Evolutionary conservation across 2,329 filamentous ascomycete genomes (phyloP).

Genomic region (Epichloe brachyelytri): DNA sequence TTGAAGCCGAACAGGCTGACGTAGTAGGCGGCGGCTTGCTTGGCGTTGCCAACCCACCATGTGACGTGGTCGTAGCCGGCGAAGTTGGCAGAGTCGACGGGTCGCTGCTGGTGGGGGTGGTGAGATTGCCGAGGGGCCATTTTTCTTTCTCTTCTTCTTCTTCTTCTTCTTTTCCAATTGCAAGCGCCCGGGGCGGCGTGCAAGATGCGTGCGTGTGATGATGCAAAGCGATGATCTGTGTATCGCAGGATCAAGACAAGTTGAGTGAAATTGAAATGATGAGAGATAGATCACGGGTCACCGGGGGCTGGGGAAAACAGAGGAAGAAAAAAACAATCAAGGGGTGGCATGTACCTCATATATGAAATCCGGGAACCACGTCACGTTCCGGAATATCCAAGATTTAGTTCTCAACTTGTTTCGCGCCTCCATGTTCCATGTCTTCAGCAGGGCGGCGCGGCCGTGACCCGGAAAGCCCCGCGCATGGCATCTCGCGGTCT

Average conservation of each 20-base stretch:
- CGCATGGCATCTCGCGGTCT: constrained; percentile 12
- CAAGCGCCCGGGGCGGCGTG: too few relatives aligned
- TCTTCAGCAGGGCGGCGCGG: neutral
- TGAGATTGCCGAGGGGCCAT: constrained; percentile 48
- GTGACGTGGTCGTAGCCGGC: constrained; percentile 84
- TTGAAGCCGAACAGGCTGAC: constrained; percentile 77
- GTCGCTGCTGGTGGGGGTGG: constrained; percentile 29
- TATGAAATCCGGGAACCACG: neutral
- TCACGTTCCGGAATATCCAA: too few relatives aligned
- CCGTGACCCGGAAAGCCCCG: constrained; percentile 10
- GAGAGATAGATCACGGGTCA: too few relatives aligned
- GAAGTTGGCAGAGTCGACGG: constrained; percentile 41
- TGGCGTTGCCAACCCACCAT: constrained; percentile 95
- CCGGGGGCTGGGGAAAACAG: too few relatives aligned
- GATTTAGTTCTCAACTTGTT: too few relatives aligned
- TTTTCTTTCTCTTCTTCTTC: too few relatives aligned
- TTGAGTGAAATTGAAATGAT: too few relatives aligned
- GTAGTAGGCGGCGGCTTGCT: constrained; percentile 87
- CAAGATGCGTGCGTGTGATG: too few relatives aligned
- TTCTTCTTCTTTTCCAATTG: neutral
- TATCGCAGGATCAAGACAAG: too few relatives aligned
- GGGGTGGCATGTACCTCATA: neutral
- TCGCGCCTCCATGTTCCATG: too few relatives aligned
- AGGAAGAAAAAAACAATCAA: too few relatives aligned
- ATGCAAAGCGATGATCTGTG: too few relatives aligned